A percentile compares a stretch with the other conserved stretches of the same genome.
phyloP scores from a whole-genome alignment of 2,329 filamentous ascomycete species.

The Alternaria sp. region DNA sequence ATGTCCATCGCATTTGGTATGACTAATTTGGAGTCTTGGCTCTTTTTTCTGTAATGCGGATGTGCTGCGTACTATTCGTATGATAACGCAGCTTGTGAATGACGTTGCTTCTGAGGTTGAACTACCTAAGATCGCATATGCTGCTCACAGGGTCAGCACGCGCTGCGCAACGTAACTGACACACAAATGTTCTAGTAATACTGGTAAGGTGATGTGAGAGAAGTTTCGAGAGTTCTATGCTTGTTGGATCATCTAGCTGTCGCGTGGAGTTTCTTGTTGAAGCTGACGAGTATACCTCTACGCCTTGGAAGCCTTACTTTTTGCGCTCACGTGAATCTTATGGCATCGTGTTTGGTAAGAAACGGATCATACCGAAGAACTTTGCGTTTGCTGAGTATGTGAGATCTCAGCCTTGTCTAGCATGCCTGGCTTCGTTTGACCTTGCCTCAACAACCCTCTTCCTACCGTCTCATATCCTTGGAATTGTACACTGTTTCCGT shows the following conservation, averaged over 20 bases:
- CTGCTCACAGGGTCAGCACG: neutral
- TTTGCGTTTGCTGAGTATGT: neutral
- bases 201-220: neutral
- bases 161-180: neutral
- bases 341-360: neutral
- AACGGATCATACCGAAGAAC: neutral
- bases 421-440: neutral
- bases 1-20: neutral
- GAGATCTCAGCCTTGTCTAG: neutral
- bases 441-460: neutral
- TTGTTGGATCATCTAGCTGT: neutral
- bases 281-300: neutral
- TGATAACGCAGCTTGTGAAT: neutral
- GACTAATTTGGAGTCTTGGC: neutral
- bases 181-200: neutral
- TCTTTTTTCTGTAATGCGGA: neutral
- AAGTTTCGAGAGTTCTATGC: neutral
- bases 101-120: neutral
- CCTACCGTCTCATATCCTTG: neutral
- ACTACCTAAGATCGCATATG: neutral
- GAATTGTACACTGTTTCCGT: fast-evolving
- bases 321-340: neutral
- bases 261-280: neutral
- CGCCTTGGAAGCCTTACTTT: neutral
- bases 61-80: neutral